Percentiles rank a stretch among this genome's conserved stretches.
Evolutionary conservation across 805 yeast genomes (phyloP).

Genomic region (Kazachstania kunashirensis): DNA sequence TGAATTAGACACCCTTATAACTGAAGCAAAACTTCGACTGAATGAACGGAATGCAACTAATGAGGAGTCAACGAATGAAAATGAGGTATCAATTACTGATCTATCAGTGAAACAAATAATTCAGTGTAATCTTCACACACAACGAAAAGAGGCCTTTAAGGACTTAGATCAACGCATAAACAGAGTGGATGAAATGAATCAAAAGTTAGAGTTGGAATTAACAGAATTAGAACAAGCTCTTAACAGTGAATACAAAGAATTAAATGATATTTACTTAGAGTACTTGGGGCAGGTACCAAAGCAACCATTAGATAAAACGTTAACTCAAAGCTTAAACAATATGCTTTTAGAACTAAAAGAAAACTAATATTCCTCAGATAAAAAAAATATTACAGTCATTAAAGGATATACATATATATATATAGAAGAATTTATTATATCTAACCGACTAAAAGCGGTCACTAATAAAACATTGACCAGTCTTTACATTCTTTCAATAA

Average conservation of each 20-base stretch:
- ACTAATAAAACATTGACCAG: too few species aligned
- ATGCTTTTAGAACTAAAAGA: conserved; percentile 22
- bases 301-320: conserved; percentile 13
- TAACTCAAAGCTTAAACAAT: conserved; percentile 21
- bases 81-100: conserved; percentile 13
- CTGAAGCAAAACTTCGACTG: conserved; percentile 26
- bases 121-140: conserved; percentile 18
- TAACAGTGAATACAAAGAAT: conserved; percentile 17
- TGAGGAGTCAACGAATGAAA: not conserved
- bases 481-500: too few species aligned
- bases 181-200: conserved; percentile 16
- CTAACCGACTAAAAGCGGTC: too few species aligned
- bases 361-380: too few species aligned
- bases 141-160: conserved; percentile 13
- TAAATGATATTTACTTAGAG: conserved; percentile 13
- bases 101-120: conserved; percentile 20
- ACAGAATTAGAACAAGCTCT: conserved; percentile 13
- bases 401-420: not conserved
- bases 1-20: conserved; percentile 33
- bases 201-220: conserved; percentile 18
- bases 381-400: too few species aligned
- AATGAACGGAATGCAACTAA: conserved; percentile 4
- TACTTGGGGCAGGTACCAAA: conserved; percentile 19
- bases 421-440: too few species aligned
- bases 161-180: conserved; percentile 19